Evolutionary conservation across 805 yeast species (phyloP).

Genomic region (Ascoidea tarda): DNA sequence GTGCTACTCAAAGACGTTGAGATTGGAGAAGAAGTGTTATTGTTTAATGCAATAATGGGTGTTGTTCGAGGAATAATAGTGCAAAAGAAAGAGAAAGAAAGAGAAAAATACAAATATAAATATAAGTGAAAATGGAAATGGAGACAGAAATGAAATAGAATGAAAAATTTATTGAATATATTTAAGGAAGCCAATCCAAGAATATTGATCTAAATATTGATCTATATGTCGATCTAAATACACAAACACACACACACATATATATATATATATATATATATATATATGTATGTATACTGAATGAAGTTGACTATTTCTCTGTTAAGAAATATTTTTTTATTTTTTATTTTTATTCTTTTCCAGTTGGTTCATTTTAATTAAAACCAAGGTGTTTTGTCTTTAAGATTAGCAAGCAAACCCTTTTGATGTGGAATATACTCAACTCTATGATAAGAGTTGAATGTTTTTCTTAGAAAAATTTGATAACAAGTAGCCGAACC

Average conservation of each 20-base stretch:
- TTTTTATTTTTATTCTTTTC: too few relatives aligned
- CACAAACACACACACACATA: too few relatives aligned
- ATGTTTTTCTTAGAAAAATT: constrained; percentile 79
- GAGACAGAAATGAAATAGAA: too few relatives aligned
- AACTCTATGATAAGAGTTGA: constrained; percentile 72
- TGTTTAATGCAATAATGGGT: constrained; percentile 80
- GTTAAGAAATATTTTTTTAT: too few relatives aligned
- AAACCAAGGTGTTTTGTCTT: constrained; percentile 23
- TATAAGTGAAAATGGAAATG: too few relatives aligned
- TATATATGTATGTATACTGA: not conserved
- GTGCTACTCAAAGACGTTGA: constrained; percentile 30
- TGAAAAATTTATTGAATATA: too few relatives aligned
- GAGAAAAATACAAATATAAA: not conserved
- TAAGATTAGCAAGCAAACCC: constrained; percentile 50
- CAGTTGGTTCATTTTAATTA: not conserved
- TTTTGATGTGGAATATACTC: constrained; percentile 69
- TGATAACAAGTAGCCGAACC: constrained; percentile 90
- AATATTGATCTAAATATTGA: too few relatives aligned
- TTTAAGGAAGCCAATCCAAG: too few relatives aligned
- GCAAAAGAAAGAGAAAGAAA: not conserved
- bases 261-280: too few relatives aligned
- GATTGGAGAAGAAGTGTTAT: constrained; percentile 54
- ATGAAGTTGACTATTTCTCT: not conserved
- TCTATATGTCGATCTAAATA: too few relatives aligned
- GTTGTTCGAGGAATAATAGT: constrained; percentile 43